A percentile compares a stretch with the other conserved stretches of the same genome.
phyloP scores from a whole-genome alignment of 805 yeast species.

The Wickerhamiella occidentalis region DNA sequence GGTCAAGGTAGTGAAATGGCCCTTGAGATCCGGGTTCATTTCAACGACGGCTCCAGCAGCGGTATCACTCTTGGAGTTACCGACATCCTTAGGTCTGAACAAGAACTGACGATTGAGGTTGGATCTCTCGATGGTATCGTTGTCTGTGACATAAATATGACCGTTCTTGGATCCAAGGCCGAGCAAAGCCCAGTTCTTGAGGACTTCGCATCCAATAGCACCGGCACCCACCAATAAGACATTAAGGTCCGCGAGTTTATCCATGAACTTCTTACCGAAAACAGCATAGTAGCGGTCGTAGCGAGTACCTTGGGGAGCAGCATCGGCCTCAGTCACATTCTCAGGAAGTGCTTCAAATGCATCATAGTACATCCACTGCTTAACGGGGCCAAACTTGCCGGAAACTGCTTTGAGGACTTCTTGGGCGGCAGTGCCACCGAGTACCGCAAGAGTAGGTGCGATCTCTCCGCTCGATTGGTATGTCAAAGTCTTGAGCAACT shows the following conservation, averaged over 20 bases:
- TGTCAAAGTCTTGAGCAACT: slow-evolving; percentile 57
- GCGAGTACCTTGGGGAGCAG: slow-evolving; percentile 65
- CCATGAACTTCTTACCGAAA: slow-evolving; percentile 70
- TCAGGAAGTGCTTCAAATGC: slow-evolving; percentile 70
- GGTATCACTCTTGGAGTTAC: slow-evolving; percentile 76
- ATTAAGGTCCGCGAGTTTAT: slow-evolving; percentile 57
- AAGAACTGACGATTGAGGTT: slow-evolving; percentile 93
- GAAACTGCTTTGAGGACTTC: slow-evolving; percentile 92
- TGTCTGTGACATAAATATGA: slow-evolving; percentile 75
- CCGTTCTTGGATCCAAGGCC: slow-evolving; percentile 88
- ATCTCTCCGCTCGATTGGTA: slow-evolving; percentile 85
- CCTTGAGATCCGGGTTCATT: slow-evolving; percentile 76
- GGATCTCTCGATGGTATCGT: slow-evolving; percentile 89
- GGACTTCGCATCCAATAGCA: slow-evolving; percentile 98
- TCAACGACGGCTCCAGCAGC: slow-evolving; percentile 72
- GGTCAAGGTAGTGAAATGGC: slow-evolving; percentile 60
- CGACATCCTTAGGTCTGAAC: slow-evolving; percentile 91
- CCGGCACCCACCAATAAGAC: slow-evolving; percentile 96
- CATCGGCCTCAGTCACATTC: slow-evolving; percentile 50
- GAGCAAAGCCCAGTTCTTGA: slow-evolving; percentile 95
- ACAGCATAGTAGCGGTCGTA: slow-evolving; percentile 95
- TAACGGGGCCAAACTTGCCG: slow-evolving; percentile 87
- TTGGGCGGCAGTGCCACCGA: slow-evolving; percentile 92
- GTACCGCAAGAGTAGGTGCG: slow-evolving; percentile 78
- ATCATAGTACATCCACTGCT: slow-evolving; percentile 87